phyloP scores from a whole-genome alignment of 1,284 basidiomycete genomes.

The Stygiomarasmius scandens region DNA sequence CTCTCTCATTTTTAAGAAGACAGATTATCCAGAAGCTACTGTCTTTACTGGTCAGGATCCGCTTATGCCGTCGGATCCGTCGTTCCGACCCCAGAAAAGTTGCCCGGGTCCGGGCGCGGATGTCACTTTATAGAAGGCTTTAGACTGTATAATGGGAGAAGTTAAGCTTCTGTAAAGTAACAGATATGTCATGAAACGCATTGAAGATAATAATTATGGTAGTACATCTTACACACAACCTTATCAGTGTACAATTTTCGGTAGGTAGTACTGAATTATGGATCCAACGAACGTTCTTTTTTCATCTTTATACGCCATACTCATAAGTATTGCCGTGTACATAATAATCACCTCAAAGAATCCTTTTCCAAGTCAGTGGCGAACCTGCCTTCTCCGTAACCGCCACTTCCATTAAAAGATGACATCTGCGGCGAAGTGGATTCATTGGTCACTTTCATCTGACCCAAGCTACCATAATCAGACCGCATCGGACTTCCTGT shows the following conservation, averaged over 20 bases:
- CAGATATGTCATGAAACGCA: too few species aligned
- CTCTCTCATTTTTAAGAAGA: neutral
- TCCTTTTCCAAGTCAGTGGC: conserved; percentile 39
- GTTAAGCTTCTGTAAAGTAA: too few species aligned
- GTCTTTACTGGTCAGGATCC: neutral
- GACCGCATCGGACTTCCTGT: conserved; percentile 14
- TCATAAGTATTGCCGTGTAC: too few species aligned
- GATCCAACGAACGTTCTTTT: too few species aligned
- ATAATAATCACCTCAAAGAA: conserved; percentile 14
- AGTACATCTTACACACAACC: too few species aligned
- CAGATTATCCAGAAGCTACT: neutral
- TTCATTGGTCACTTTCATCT: conserved; percentile 21
- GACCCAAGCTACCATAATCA: conserved; percentile 28
- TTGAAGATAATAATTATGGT: too few species aligned
- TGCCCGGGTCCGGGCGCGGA: neutral
- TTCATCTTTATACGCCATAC: too few species aligned
- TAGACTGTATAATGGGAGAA: too few species aligned
- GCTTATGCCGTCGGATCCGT: neutral
- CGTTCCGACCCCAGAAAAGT: neutral
- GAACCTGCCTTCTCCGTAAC: conserved; percentile 42
- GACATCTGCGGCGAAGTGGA: conserved; percentile 14
- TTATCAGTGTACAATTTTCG: too few species aligned
- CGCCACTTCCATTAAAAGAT: conserved; percentile 8
- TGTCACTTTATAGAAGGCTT: too few species aligned
- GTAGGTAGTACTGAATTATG: too few species aligned